These are phyloP conservation scores for Diaporthe sp. DNA, from an alignment of 2,329 filamentous ascomycete genomes.

Conservation along the genomic window DNA sequence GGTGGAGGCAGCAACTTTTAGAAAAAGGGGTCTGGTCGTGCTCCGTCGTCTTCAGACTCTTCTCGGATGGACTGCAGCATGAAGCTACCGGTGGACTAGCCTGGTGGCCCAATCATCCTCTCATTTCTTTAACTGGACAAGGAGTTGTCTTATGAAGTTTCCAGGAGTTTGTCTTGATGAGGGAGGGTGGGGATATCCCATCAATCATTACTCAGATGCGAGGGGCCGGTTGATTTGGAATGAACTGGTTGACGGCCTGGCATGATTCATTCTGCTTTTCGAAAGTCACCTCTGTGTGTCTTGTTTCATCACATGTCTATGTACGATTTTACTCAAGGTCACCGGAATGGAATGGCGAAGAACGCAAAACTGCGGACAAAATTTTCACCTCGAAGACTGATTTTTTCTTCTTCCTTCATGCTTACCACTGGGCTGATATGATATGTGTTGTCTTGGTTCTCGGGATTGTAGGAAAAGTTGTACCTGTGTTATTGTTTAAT, in stretches of 20 bases:
- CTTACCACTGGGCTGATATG: background rate
- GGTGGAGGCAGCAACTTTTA: constrained; percentile 38
- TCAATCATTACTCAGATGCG: constrained; percentile 8
- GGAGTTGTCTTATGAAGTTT: constrained; percentile 23
- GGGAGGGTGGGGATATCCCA: constrained; percentile 24
- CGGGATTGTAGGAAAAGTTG: constrained; percentile 11
- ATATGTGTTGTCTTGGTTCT: constrained; percentile 4
- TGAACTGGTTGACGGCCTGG: constrained; percentile 11
- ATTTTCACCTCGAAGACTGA: constrained; percentile 8
- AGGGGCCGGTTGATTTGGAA: constrained; percentile 21
- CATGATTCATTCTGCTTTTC: constrained; percentile 34
- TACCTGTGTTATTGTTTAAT: background rate
- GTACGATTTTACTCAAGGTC: constrained; percentile 36
- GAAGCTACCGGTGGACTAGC: constrained; percentile 25
- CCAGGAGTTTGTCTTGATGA: constrained; percentile 32
- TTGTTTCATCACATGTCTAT: constrained; percentile 37
- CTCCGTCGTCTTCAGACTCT: constrained; percentile 33
- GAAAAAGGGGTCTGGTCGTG: constrained; percentile 29
- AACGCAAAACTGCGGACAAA: constrained; percentile 32
- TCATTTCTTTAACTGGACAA: constrained; percentile 15
- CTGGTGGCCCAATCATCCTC: constrained; percentile 17
- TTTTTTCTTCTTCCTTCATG: background rate
- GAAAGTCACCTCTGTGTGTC: constrained; percentile 32
- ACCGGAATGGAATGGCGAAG: constrained; percentile 33
- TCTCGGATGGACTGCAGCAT: constrained; percentile 12